Base-by-base conservation (phyloP, 192 early-diverging fungal species). In the Nowakowskiella sp. region DNA sequence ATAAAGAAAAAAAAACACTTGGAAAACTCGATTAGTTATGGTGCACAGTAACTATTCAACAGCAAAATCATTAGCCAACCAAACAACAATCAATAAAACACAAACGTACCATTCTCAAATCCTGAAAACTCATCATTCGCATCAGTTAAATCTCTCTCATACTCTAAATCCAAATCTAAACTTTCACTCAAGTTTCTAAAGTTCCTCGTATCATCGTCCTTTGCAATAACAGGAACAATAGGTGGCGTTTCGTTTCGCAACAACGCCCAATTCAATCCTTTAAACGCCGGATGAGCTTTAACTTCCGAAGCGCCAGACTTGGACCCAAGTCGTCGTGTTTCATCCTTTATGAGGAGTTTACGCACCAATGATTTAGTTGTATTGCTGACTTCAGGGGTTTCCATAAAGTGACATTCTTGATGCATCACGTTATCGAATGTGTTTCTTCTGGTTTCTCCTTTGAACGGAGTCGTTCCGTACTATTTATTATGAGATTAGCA, bases 381-480 rank as follows among this genome's bases (percentile, higher is more conserved):
- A 1, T 62, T 42, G 6, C 76, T 70, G 24, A 88, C 63, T 23
- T 58, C 53, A 57, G 54, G 26, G 55, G 39, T n/a, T 61, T 46
- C 10, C 83, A 85, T 49, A 99, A 99, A 2, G 60, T 51, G 28
- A 89, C 76, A 2, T 92, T 90, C 9, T 79, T 80, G n/a, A 53
- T 86, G 71, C 28, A 99, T 57, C 34, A 99, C 86, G 59, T 89
- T 90, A 47, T 36, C 33, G 73, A 97, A 99, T 1, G 96, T 99
- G 0, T 71, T 75, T 56, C 91, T 88, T 26, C 94, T 75, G 61
- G 88, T 83, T 26, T 64, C 64, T 47, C 94, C 94, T 69, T 95
- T 95, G 82, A 99, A 99, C n/a, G 96, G 96, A 25, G 93, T 99
- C 25, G 77, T 85, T 10, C 90, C 88, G 68, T 76, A 97, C 69